phyloP scores from a whole-genome alignment of 345 rosid species.

The Clarkia xantiana region DNA sequence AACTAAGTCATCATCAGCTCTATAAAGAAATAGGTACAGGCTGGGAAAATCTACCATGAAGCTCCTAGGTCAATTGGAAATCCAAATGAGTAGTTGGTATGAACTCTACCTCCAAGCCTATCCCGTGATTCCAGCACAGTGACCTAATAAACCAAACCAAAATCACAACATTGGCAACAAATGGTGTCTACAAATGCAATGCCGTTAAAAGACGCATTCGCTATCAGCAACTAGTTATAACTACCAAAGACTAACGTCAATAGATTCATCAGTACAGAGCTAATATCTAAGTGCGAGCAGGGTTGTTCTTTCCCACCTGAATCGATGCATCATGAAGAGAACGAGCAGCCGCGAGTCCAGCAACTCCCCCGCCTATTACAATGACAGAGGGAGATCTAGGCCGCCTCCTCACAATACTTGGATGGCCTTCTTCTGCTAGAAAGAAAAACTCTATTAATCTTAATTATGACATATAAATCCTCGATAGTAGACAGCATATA shows the following conservation, averaged over 20 bases:
- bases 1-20: neutral
- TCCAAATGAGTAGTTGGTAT: constrained; percentile 74
- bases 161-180: neutral
- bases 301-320: constrained; percentile 30
- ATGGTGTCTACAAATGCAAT: no score
- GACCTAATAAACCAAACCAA: constrained; percentile 42
- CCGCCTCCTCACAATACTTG: constrained; percentile 36
- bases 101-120: constrained; percentile 74
- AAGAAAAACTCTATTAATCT: neutral
- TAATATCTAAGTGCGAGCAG: no score
- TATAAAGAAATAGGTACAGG: neutral
- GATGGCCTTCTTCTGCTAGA: constrained; percentile 30
- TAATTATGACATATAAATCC: no score
- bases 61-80: constrained; percentile 97
- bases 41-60: constrained; percentile 39
- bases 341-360: constrained; percentile 88
- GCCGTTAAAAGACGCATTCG: no score
- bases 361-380: constrained; percentile 80
- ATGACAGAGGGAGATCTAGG: constrained; percentile 71
- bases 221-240: no score
- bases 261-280: no score
- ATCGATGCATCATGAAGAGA: constrained; percentile 81
- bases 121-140: constrained; percentile 71
- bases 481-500: no score
- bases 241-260: no score